Evolutionary conservation across 2,329 filamentous ascomycete species (phyloP).

Genomic region (Alternaria viburni): DNA sequence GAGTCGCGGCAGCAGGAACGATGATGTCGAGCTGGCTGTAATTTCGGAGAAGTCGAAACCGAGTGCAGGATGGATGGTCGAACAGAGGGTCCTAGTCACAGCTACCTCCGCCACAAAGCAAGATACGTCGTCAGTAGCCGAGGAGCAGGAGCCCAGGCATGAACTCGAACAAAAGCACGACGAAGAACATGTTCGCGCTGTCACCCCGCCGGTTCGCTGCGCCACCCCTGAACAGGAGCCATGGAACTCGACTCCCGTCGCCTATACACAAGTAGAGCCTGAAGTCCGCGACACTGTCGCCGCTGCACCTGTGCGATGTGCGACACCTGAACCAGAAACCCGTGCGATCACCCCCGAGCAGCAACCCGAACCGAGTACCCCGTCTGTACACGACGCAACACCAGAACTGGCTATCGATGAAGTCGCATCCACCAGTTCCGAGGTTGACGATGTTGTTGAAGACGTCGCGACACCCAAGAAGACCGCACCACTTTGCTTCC

Average conservation of each 20-base stretch:
- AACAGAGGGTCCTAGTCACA: slow-evolving; percentile 12
- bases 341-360: not conserved
- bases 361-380: not conserved
- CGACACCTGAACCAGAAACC: not conserved
- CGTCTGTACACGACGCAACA: not conserved
- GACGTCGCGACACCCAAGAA: not conserved
- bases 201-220: slow-evolving; percentile 9
- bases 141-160: not conserved
- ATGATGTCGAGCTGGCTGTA: slow-evolving; percentile 1
- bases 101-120: not conserved
- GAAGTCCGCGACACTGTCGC: not conserved
- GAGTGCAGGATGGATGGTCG: slow-evolving; percentile 10
- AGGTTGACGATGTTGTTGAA: not conserved
- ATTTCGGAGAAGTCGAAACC: slow-evolving; percentile 10
- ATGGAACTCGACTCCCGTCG: slow-evolving; percentile 6
- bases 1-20: not conserved
- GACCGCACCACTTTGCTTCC: slow-evolving; percentile 5
- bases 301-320: not conserved
- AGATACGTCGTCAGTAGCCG: not conserved
- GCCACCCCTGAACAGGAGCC: slow-evolving; percentile 10
- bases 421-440: not conserved
- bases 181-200: not conserved
- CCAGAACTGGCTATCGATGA: not conserved
- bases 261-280: not conserved
- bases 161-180: not conserved